phyloP scores from a whole-genome alignment of 2,329 filamentous ascomycete species.

The Ophiosphaerella narmari region DNA sequence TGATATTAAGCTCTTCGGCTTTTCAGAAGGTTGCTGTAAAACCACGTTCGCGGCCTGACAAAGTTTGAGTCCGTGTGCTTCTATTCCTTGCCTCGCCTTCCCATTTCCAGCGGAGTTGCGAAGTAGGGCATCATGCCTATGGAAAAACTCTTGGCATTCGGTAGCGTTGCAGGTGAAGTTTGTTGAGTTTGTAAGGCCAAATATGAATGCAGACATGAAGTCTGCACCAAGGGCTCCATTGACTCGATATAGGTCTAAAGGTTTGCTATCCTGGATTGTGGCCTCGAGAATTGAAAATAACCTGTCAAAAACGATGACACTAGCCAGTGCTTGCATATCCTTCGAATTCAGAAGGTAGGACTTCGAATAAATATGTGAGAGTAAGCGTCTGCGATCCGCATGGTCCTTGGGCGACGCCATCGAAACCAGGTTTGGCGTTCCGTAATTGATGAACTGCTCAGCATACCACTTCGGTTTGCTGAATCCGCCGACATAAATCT shows the following conservation, averaged over 20 bases:
- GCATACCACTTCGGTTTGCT: slow-evolving; percentile 1
- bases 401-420: not conserved
- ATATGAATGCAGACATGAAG: slow-evolving; percentile 2
- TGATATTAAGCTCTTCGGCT: slow-evolving; percentile 42
- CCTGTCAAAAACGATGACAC: too few relatives aligned
- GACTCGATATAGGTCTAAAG: slow-evolving; percentile 1
- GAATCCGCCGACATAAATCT: slow-evolving; percentile 2
- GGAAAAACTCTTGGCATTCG: slow-evolving; percentile 1
- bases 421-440: slow-evolving; percentile 1
- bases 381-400: too few relatives aligned
- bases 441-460: slow-evolving; percentile 1
- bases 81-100: not conserved
- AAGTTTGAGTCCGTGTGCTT: slow-evolving; percentile 1
- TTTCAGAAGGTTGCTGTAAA: slow-evolving; percentile 1
- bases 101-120: not conserved
- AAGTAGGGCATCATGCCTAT: not conserved
- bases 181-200: not conserved
- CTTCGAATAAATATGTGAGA: too few relatives aligned
- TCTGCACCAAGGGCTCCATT: slow-evolving; percentile 1
- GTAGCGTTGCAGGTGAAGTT: not conserved
- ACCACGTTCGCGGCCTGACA: not conserved
- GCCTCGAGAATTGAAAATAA: too few relatives aligned
- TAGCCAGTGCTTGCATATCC: too few relatives aligned
- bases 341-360: too few relatives aligned
- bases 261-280: not conserved